A percentile compares a stretch with the other conserved stretches of the same genome.
Evolutionary conservation across 2,329 filamentous ascomycete species (phyloP).

Genomic region (Colletotrichum gigasporum): DNA sequence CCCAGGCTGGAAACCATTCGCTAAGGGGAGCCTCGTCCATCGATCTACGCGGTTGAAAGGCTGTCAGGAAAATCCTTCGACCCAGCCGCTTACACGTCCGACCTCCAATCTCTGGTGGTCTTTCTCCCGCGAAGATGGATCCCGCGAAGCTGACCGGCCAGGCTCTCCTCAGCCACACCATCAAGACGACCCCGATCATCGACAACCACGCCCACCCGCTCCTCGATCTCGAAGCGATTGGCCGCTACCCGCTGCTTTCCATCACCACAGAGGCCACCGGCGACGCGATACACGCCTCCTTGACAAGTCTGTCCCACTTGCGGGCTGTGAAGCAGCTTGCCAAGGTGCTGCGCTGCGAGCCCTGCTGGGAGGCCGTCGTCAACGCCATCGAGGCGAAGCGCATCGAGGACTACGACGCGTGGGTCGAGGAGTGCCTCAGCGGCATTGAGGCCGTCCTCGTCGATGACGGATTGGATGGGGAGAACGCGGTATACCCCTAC

Average conservation of each 20-base stretch:
- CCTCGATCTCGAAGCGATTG: slow-evolving; percentile 59
- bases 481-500: slow-evolving; percentile 66
- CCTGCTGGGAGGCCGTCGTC: slow-evolving; percentile 67
- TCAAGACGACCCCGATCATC: slow-evolving; percentile 70
- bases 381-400: slow-evolving; percentile 53
- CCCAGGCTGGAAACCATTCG: not conserved
- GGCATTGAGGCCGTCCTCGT: slow-evolving; percentile 80
- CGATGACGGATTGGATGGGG: slow-evolving; percentile 74
- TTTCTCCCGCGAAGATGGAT: slow-evolving; percentile 29
- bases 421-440: slow-evolving; percentile 71
- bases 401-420: slow-evolving; percentile 58
- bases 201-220: slow-evolving; percentile 80
- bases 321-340: slow-evolving; percentile 76
- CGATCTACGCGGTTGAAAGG: slow-evolving; percentile 13
- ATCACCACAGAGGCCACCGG: slow-evolving; percentile 80
- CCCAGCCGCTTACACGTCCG: too few relatives aligned
- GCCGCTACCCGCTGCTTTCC: slow-evolving; percentile 60
- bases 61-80: not conserved
- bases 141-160: slow-evolving; percentile 33
- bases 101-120: slow-evolving; percentile 10
- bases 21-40: not conserved
- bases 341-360: slow-evolving; percentile 68
- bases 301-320: slow-evolving; percentile 72
- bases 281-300: slow-evolving; percentile 69
- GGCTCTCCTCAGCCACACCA: slow-evolving; percentile 46